Evolutionary conservation across 805 yeast genomes (phyloP).

Genomic region (Candida maris): DNA sequence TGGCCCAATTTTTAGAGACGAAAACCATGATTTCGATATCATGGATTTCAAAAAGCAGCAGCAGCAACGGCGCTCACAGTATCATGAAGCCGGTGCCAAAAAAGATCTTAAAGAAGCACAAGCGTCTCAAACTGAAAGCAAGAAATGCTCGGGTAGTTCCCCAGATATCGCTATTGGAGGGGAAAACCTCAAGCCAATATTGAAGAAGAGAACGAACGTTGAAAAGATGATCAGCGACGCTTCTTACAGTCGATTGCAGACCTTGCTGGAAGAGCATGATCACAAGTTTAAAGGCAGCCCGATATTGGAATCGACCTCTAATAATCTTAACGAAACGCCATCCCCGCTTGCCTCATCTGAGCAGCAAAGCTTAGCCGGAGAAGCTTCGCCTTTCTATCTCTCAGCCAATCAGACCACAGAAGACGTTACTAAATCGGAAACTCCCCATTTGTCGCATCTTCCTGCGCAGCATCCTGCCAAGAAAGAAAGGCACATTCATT

Average conservation of each 20-base stretch:
- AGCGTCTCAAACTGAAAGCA: neutral
- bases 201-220: slow-evolving; percentile 81
- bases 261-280: slow-evolving; percentile 29
- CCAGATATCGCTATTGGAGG: slow-evolving; percentile 1
- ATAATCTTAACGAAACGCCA: slow-evolving; percentile 15
- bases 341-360: slow-evolving; percentile 16
- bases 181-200: slow-evolving; percentile 68
- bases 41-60: slow-evolving; percentile 16
- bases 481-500: slow-evolving; percentile 74
- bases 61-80: too few relatives aligned
- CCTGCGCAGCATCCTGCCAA: slow-evolving; percentile 18
- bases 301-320: slow-evolving; percentile 28
- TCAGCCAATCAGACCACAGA: slow-evolving; percentile 19
- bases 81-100: slow-evolving; percentile 3
- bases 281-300: slow-evolving; percentile 31
- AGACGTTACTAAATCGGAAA: slow-evolving; percentile 6
- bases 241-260: slow-evolving; percentile 31
- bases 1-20: slow-evolving; percentile 60
- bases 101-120: slow-evolving; percentile 1
- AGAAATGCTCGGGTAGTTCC: neutral
- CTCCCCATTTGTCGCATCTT: slow-evolving; percentile 3
- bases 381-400: slow-evolving; percentile 18
- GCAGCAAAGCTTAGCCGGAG: slow-evolving; percentile 9
- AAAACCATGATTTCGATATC: slow-evolving; percentile 18
- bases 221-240: slow-evolving; percentile 71